phyloP scores from a whole-genome alignment of 2,329 filamentous ascomycete species.

The Pseudogymnoascus sp. region DNA sequence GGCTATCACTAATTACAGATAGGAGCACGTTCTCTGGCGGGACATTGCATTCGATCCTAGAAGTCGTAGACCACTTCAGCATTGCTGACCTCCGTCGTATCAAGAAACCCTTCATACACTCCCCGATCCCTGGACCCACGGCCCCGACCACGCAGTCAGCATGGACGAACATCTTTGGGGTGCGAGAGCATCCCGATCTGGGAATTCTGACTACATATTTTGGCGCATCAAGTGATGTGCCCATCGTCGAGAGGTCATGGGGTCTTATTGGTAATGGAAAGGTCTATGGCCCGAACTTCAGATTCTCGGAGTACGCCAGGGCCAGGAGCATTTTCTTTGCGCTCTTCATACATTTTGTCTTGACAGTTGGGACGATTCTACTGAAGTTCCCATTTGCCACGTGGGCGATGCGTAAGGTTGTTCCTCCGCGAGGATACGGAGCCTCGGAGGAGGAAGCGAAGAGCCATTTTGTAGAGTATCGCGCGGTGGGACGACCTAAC shows the following conservation, averaged over 20 bases:
- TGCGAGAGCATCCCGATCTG: conserved; percentile 43
- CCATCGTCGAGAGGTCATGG: conserved; percentile 57
- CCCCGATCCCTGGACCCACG: conserved; percentile 42
- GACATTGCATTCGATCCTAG: conserved; percentile 61
- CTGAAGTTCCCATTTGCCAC: conserved; percentile 33
- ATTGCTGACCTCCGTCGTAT: conserved; percentile 42
- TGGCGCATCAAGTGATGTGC: conserved; percentile 43
- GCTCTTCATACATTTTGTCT: conserved; percentile 42
- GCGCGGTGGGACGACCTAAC: conserved; percentile 58
- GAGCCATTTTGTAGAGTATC: conserved; percentile 57
- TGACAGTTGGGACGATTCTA: conserved; percentile 39
- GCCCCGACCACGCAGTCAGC: conserved; percentile 31
- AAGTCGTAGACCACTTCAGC: conserved; percentile 47
- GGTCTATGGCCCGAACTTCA: conserved; percentile 57
- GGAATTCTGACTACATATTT: conserved; percentile 51
- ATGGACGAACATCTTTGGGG: conserved; percentile 43
- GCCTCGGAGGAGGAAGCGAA: conserved; percentile 45
- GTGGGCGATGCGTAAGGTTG: conserved; percentile 36
- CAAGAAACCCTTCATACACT: conserved; percentile 48
- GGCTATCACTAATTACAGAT: conserved; percentile 15
- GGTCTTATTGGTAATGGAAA: conserved; percentile 44
- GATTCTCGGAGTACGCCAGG: conserved; percentile 48
- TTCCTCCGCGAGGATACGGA: conserved; percentile 51
- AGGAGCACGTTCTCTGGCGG: conserved; percentile 54
- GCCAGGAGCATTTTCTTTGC: conserved; percentile 45